Percentiles rank a stretch among this genome's conserved stretches.
phyloP scores from a whole-genome alignment of 495 filamentous ascomycete genomes.

The Penicillium argentinense region DNA sequence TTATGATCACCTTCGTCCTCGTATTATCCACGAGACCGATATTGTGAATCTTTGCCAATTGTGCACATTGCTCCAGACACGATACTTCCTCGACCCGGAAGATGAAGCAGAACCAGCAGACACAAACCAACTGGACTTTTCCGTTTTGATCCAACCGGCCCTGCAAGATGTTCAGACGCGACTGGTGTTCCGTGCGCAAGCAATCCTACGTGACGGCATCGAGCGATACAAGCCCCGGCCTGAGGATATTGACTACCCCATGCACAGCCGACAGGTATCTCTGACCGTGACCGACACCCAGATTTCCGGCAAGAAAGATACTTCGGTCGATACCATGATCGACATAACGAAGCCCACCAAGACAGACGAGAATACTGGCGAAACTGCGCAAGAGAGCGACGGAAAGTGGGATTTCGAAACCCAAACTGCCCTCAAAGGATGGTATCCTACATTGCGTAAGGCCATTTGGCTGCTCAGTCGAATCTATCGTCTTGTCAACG shows the following conservation, averaged over 20 bases:
- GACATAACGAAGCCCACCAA: conserved; percentile 54
- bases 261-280: conserved; percentile 46
- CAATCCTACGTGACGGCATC: conserved; percentile 67
- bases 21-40: conserved; percentile 69
- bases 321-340: conserved; percentile 41
- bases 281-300: conserved; percentile 49
- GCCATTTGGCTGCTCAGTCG: conserved; percentile 80
- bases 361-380: conserved; percentile 51
- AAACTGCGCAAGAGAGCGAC: conserved; percentile 43
- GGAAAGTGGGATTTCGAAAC: conserved; percentile 55
- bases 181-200: conserved; percentile 69
- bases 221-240: conserved; percentile 67
- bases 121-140: conserved; percentile 63
- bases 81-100: conserved; percentile 72
- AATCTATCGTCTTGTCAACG: conserved; percentile 82
- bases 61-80: conserved; percentile 77
- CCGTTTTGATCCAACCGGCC: conserved; percentile 62
- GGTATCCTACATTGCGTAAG: conserved; percentile 71
- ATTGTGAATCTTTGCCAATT: conserved; percentile 78
- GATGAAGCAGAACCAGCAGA: conserved; percentile 63
- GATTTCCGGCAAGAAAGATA: conserved; percentile 47
- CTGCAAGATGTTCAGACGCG: conserved; percentile 74
- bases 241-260: conserved; percentile 67
- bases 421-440: conserved; percentile 47
- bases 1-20: conserved; percentile 69